Evolutionary conservation across 2,329 filamentous ascomycete genomes (phyloP).

Genomic region (Fusarium avenaceum): DNA sequence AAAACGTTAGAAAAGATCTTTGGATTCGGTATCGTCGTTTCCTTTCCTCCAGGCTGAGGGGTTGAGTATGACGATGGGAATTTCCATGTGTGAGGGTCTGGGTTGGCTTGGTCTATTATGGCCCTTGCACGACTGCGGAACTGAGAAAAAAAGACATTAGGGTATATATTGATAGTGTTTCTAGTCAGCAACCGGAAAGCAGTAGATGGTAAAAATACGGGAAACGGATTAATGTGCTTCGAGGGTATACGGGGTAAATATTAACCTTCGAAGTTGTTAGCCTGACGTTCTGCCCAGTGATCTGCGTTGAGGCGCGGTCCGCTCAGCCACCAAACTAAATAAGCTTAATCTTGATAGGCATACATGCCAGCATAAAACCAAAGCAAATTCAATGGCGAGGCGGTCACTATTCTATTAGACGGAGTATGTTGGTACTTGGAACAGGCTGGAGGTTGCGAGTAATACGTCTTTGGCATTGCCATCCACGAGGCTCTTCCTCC

Average conservation of each 20-base stretch:
- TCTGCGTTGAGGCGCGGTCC: slow-evolving; percentile 9
- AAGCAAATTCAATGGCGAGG: too few relatives aligned
- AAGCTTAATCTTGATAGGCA: slow-evolving; percentile 8
- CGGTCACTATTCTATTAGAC: too few relatives aligned
- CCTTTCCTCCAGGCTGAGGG: slow-evolving; percentile 12
- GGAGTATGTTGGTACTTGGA: too few relatives aligned
- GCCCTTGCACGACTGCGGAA: slow-evolving; percentile 14
- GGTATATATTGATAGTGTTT: too few relatives aligned
- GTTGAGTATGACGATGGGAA: slow-evolving; percentile 25
- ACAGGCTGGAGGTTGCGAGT: too few relatives aligned
- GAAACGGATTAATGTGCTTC: not conserved
- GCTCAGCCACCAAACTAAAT: slow-evolving; percentile 20
- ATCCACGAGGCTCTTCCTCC: not conserved
- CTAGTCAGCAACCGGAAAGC: not conserved
- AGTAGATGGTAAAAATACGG: fast-evolving
- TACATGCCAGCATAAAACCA: not conserved
- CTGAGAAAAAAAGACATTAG: slow-evolving; percentile 14
- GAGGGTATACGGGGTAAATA: not conserved
- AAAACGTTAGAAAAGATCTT: slow-evolving; percentile 24
- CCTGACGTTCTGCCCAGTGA: not conserved
- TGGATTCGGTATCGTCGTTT: slow-evolving; percentile 22
- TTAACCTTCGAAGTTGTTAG: not conserved
- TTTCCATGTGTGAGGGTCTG: slow-evolving; percentile 30
- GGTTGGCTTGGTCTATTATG: slow-evolving; percentile 8
- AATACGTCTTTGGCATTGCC: not conserved